Conservation (phyloP, 768 basidiomycete species). For the Pholiota conissans region DNA sequence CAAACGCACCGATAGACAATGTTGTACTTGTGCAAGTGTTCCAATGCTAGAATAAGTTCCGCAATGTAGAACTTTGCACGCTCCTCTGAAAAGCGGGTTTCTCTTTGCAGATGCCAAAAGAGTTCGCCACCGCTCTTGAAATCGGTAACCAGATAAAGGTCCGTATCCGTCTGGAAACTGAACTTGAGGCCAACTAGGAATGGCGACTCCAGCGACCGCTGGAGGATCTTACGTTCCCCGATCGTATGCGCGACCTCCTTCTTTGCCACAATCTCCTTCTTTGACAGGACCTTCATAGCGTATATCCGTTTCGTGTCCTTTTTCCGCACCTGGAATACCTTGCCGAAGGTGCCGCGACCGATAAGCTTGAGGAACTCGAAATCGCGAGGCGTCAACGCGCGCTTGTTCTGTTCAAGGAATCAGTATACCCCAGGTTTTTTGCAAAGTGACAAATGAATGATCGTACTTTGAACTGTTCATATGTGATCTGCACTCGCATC, state of each 20-base stretch:
- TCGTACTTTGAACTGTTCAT: constrained; percentile 86
- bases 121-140: constrained; percentile 98
- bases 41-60: constrained; percentile 91
- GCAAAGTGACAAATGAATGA: constrained; percentile 21
- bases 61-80: constrained; percentile 96
- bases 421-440: not conserved
- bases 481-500: constrained; percentile 92
- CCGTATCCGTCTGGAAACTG: constrained; percentile 93
- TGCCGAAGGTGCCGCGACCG: constrained; percentile 96
- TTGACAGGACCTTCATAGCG: constrained; percentile 98
- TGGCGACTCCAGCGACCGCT: constrained; percentile 88
- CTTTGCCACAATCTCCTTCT: constrained; percentile 98
- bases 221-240: constrained; percentile 98
- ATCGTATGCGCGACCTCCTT: constrained; percentile 99
- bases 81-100: constrained; percentile 92
- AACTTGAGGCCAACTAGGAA: constrained; percentile 99
- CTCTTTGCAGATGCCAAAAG: constrained; percentile 97
- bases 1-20: constrained; percentile 83
- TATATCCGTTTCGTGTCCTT: constrained; percentile 98
- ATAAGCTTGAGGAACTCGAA: constrained; percentile 99
- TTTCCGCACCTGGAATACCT: constrained; percentile 99
- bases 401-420: constrained; percentile 61
- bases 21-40: constrained; percentile 96
- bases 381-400: constrained; percentile 87
- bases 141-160: constrained; percentile 96